Conservation (phyloP, 108 stramenopile species). For the Hondaea fermentalgiana region DNA sequence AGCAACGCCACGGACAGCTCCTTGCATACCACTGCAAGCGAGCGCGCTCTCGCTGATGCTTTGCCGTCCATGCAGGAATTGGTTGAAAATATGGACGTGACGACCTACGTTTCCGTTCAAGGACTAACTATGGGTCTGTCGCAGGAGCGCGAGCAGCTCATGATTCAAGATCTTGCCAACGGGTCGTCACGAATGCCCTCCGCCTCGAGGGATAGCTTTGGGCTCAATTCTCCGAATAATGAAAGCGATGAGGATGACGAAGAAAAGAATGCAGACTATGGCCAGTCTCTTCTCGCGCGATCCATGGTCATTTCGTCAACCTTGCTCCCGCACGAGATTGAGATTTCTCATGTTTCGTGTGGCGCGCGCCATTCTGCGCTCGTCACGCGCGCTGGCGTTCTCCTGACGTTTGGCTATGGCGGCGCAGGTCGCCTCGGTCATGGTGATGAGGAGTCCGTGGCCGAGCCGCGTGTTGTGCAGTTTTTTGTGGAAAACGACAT, state of each 20-base stretch:
- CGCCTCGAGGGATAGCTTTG: background rate
- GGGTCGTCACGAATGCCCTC: background rate
- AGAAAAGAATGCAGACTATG: background rate
- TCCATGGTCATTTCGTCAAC: background rate
- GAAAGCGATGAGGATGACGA: background rate
- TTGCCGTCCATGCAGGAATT: background rate
- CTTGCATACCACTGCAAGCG: background rate
- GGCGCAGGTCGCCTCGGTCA: conserved; percentile 12
- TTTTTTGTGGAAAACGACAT: background rate
- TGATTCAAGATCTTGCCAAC: background rate
- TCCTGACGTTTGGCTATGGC: background rate
- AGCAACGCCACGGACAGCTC: background rate
- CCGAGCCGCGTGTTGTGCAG: background rate
- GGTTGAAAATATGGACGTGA: background rate
- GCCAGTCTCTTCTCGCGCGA: background rate
- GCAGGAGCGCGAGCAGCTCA: background rate
- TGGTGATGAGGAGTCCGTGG: background rate
- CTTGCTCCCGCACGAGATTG: background rate
- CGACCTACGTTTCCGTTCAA: background rate
- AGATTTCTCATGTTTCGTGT: background rate
- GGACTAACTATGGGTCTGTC: background rate
- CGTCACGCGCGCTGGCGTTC: background rate
- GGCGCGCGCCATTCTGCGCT: background rate
- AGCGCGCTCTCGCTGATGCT: background rate
- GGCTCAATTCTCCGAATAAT: background rate